Base-by-base conservation (phyloP, 371 early-diverging fungal species). In the Haplosporangium sp. region DNA sequence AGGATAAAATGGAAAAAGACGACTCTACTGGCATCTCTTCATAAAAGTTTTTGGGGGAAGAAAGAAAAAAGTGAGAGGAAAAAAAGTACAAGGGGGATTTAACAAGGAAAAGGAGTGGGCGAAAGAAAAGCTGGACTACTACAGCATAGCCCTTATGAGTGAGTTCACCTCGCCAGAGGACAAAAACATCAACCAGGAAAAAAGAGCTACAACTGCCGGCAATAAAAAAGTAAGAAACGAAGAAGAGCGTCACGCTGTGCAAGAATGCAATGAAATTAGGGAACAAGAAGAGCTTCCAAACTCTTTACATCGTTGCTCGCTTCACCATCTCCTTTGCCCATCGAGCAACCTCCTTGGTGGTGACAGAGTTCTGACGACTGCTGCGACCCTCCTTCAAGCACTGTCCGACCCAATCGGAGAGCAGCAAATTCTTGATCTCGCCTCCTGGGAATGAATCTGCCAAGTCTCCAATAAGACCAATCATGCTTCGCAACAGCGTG, bases 401-500 rank as follows among this genome's bases (percentile, higher is more conserved):
- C 11, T 72, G 67, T 54, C 76, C 57, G 43, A 93, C 83, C 94
- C 94, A 94, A 0, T 86, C 88, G 42, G 82, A 86, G 16, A 73
- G 77, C 80, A 95, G 86, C 23, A 84, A 81, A 9, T 68, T 64
- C 74, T 90, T 90, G 67, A 95, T 83, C 63, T 89, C 88, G 20
- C 92, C 91, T 8, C 66, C 73, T 36, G 92, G 90, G 82, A 94
- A 91, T 14, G 93, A 86, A 54, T 92, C 93, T 45, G 93, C 93
- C 56, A 94, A 82, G 80, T 90, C 92, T 74, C 92, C 97, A 61
- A 96, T 73, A 23, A 97, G 86, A 14, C 96, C 98, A 82, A 95
- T 87, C 81, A 94, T 88, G 51, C 86, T 88, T 50, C 91, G 84
- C 59, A 88, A 86, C 21, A 94, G 85, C 8, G 84, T 80, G 47